Evolutionary conservation across 140 eudicot species (phyloP).

Genomic region (Stevia rebaudiana): DNA sequence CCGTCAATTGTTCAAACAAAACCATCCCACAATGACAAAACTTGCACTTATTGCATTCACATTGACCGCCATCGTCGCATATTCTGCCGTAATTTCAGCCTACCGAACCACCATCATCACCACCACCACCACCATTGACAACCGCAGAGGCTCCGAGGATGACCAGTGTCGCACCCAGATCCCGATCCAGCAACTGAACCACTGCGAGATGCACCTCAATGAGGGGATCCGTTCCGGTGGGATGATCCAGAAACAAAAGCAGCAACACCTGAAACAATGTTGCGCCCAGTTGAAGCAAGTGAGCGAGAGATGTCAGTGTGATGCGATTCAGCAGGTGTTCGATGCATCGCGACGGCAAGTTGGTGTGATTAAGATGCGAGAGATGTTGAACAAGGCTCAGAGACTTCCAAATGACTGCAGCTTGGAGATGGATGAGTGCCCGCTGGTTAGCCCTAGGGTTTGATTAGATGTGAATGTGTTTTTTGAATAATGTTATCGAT

Average conservation of each 20-base stretch:
- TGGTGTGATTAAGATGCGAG: not conserved
- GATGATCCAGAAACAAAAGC: not conserved
- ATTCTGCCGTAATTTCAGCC: not conserved
- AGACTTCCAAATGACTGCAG: not conserved
- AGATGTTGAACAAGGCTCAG: slow-evolving; percentile 10
- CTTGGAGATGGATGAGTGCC: slow-evolving; percentile 7
- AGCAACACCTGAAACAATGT: slow-evolving; percentile 9
- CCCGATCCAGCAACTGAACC: not conserved
- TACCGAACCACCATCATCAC: slow-evolving; percentile 6
- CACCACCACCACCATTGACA: not conserved
- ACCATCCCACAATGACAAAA: not conserved
- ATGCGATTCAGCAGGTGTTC: slow-evolving; percentile 11
- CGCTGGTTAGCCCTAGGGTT: not conserved
- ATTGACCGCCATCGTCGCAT: not conserved
- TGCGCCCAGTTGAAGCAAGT: not conserved
- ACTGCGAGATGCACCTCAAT: not conserved
- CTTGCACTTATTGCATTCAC: slow-evolving; percentile 1
- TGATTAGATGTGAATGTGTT: not conserved
- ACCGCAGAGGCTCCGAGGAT: not conserved
- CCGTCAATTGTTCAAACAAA: too few relatives aligned
- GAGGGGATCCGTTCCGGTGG: not conserved
- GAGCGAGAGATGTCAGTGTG: slow-evolving; percentile 1
- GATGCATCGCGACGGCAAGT: not conserved
- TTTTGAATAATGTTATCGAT: not conserved
- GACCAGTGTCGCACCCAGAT: not conserved